Conservation (phyloP, 2,329 filamentous ascomycete genomes). For the Fusarium metavorans region DNA sequence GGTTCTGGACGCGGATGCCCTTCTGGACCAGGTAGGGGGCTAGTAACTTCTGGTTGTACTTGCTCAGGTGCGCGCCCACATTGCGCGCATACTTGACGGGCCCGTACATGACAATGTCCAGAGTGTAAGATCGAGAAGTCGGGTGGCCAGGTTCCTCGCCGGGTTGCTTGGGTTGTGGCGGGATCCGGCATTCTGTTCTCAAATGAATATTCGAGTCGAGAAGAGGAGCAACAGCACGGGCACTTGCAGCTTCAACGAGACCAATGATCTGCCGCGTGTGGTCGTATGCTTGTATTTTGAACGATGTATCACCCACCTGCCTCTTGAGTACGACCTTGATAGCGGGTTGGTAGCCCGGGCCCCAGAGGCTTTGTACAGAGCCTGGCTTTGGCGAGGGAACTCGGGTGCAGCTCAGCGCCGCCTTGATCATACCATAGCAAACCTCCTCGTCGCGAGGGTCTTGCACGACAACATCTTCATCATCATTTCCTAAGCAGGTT, state of each 20-base stretch:
- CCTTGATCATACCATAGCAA: constrained; percentile 83
- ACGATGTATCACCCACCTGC: constrained; percentile 64
- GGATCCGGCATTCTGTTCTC: constrained; percentile 79
- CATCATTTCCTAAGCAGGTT: constrained; percentile 58
- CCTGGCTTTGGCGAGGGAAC: constrained; percentile 78
- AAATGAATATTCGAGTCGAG: constrained; percentile 76
- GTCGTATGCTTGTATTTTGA: constrained; percentile 80
- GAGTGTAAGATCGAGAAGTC: constrained; percentile 70
- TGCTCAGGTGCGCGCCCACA: constrained; percentile 75
- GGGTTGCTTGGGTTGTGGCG: constrained; percentile 70
- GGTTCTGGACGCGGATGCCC: constrained; percentile 80
- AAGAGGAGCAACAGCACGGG: constrained; percentile 76
- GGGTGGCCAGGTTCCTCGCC: constrained; percentile 74
- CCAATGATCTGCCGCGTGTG: constrained; percentile 79
- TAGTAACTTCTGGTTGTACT: constrained; percentile 75
- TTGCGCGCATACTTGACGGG: constrained; percentile 72
- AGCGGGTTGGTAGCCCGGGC: constrained; percentile 73
- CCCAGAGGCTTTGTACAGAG: constrained; percentile 65
- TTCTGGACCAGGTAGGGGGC: constrained; percentile 74
- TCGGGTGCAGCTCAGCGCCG: constrained; percentile 73
- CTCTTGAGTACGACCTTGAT: constrained; percentile 80
- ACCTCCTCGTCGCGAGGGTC: constrained; percentile 77
- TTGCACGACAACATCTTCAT: constrained; percentile 68
- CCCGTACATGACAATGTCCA: constrained; percentile 85
- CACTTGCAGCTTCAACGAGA: constrained; percentile 75